phyloP scores from a whole-genome alignment of 192 early-diverging fungal genomes.

The Kickxella alabastrina region DNA sequence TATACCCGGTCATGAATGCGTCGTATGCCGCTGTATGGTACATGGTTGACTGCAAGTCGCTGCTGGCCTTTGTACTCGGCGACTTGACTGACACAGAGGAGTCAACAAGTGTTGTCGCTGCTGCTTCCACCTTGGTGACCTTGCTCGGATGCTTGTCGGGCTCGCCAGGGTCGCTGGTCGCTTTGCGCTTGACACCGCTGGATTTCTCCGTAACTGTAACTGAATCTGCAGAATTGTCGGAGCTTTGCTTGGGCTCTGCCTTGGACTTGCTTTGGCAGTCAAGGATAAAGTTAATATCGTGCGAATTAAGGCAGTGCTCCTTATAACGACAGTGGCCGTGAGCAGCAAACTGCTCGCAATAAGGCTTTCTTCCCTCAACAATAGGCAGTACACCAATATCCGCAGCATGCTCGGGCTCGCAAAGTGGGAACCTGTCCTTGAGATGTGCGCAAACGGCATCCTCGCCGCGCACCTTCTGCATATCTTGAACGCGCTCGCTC shows the following conservation, averaged over 20 bases:
- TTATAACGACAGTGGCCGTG: constrained; percentile 77
- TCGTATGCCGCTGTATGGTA: constrained; percentile 93
- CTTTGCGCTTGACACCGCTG: too few species aligned
- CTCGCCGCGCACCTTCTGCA: constrained; percentile 11
- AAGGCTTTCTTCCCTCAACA: constrained; percentile 43
- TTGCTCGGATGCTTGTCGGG: too few species aligned
- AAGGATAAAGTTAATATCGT: constrained; percentile 86
- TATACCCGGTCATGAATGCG: constrained; percentile 94
- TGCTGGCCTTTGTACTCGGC: neutral
- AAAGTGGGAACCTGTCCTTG: constrained; percentile 14
- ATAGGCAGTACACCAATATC: too few species aligned
- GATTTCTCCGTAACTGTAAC: neutral
- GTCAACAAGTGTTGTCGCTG: too few species aligned
- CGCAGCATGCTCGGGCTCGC: neutral
- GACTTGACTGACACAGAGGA: too few species aligned
- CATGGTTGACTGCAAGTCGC: constrained; percentile 42
- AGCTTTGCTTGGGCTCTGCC: neutral
- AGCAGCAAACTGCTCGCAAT: constrained; percentile 80
- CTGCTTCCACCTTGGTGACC: too few species aligned
- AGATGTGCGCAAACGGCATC: constrained; percentile 19
- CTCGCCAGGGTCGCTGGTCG: too few species aligned
- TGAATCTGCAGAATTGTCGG: neutral
- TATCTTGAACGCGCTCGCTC: constrained; percentile 30
- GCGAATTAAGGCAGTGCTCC: constrained; percentile 65
- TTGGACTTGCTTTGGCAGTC: constrained; percentile 55